phyloP scores from a whole-genome alignment of 1,139 yeast species.

The Meyerozyma elateridarum region DNA sequence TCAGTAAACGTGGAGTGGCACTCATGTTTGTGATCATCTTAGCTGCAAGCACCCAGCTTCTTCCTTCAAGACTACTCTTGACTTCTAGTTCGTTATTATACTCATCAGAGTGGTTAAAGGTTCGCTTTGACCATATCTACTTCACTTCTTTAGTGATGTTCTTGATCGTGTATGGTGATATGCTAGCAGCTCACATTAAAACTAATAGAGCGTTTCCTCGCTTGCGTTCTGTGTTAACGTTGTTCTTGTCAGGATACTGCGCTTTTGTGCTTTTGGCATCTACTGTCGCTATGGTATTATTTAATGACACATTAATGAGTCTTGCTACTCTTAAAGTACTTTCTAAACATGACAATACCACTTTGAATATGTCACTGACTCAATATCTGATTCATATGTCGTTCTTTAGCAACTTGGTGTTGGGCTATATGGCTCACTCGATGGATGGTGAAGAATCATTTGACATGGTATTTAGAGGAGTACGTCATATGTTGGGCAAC shows the following conservation, averaged over 20 bases:
- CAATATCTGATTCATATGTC: constrained; percentile 10
- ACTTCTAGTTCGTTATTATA: constrained; percentile 1
- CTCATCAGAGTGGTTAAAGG: neutral
- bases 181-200: no score
- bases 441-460: constrained; percentile 4
- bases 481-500: neutral
- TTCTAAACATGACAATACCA: constrained; percentile 7
- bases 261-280: constrained; percentile 16
- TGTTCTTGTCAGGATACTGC: constrained; percentile 23
- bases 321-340: constrained; percentile 11
- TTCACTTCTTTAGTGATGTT: constrained; percentile 1
- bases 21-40: neutral
- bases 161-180: neutral
- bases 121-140: constrained; percentile 3
- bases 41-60: constrained; percentile 1
- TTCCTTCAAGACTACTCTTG: neutral
- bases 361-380: constrained; percentile 1
- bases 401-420: constrained; percentile 16
- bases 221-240: constrained; percentile 12
- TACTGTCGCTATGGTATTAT: constrained; percentile 14
- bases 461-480: neutral
- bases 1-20: neutral
- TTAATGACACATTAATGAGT: constrained; percentile 22
- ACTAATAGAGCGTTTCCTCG: no score
- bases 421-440: constrained; percentile 16